phyloP scores from a whole-genome alignment of 1,284 basidiomycete genomes.

The Leccinum subrobustum region DNA sequence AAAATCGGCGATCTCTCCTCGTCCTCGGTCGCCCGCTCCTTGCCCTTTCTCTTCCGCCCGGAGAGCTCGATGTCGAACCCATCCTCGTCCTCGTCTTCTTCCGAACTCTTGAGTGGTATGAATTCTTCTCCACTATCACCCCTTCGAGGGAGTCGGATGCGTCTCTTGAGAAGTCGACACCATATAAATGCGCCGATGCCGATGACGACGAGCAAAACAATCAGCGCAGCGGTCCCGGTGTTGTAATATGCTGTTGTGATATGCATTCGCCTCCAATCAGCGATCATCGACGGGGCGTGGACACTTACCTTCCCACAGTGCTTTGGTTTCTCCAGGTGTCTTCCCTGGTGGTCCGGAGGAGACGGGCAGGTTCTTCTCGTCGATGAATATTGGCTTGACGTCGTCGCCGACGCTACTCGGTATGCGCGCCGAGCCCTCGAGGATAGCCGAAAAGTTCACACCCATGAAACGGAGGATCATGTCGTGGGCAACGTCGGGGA shows the following conservation, averaged over 20 bases:
- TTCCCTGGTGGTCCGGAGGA: constrained; percentile 42
- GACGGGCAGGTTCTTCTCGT: constrained; percentile 39
- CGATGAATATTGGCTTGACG: constrained; percentile 56
- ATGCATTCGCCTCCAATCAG: neutral
- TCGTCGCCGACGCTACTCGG: constrained; percentile 76
- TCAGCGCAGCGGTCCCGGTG: constrained; percentile 82
- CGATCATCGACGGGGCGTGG: neutral
- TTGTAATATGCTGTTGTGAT: constrained; percentile 80
- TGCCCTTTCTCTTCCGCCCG: constrained; percentile 39
- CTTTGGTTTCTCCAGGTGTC: constrained; percentile 64
- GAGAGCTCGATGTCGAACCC: constrained; percentile 33
- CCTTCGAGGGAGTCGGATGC: constrained; percentile 40
- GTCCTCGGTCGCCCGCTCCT: constrained; percentile 37
- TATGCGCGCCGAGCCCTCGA: constrained; percentile 71
- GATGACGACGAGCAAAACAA: constrained; percentile 73
- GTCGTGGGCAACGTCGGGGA: constrained; percentile 88
- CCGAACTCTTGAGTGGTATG: constrained; percentile 46
- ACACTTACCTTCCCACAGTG: constrained; percentile 79
- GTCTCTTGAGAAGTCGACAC: constrained; percentile 55
- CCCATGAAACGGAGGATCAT: constrained; percentile 98
- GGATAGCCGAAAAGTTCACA: constrained; percentile 79
- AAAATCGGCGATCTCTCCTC: constrained; percentile 38
- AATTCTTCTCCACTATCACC: constrained; percentile 44
- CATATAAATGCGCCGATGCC: constrained; percentile 75
- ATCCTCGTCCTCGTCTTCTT: constrained; percentile 38